Evolutionary conservation across 441 rosid species (phyloP).

Genomic region (Populus hybrid): DNA sequence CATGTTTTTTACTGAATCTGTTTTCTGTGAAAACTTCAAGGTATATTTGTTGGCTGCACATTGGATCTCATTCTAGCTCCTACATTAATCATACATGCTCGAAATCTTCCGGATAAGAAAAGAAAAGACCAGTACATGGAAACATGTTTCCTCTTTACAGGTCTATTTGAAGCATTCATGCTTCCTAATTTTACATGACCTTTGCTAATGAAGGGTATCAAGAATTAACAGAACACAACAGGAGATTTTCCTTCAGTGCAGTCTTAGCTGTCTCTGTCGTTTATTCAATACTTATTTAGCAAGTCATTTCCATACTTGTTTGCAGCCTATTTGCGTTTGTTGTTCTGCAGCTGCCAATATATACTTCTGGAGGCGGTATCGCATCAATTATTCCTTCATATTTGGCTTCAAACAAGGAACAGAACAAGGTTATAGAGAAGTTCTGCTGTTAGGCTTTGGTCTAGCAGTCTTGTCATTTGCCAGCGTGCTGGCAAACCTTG

Average conservation of each 20-base stretch:
- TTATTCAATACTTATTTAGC: too few relatives aligned
- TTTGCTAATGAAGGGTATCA: too few relatives aligned
- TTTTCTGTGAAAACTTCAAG: too few relatives aligned
- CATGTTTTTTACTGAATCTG: too few relatives aligned
- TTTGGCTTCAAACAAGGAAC: conserved; percentile 39
- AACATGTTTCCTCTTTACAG: background rate
- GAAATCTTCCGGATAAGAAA: background rate
- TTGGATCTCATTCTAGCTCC: background rate
- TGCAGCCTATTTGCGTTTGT: conserved; percentile 33
- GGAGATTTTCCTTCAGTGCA: too few relatives aligned
- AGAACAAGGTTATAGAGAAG: conserved; percentile 23
- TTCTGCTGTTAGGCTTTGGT: conserved; percentile 27
- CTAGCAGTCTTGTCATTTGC: conserved; percentile 18
- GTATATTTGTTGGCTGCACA: background rate
- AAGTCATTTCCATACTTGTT: background rate
- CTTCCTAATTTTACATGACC: background rate
- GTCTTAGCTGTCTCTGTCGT: too few relatives aligned
- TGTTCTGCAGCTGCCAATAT: conserved; percentile 22
- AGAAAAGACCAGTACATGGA: background rate
- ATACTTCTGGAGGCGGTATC: conserved; percentile 39
- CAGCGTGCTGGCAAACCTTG: conserved; percentile 27
- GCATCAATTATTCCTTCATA: conserved; percentile 37
- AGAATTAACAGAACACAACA: too few relatives aligned
- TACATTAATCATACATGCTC: background rate
- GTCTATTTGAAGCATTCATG: background rate